Base-by-base conservation (phyloP, 305 asterid genomes). In the Fraxinus sp. region DNA sequence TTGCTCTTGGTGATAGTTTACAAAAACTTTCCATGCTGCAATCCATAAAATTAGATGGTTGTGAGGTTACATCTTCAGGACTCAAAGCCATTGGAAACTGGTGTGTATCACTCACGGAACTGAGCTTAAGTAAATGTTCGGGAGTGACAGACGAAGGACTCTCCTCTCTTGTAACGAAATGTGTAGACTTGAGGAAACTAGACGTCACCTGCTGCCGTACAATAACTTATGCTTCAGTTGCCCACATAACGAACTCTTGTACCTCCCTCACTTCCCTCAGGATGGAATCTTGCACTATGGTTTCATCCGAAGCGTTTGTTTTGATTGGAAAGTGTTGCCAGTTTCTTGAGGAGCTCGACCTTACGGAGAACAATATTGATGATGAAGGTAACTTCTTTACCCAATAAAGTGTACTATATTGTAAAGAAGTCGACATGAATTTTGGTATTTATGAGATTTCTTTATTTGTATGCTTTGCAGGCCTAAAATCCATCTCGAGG, bases 141-240 rank as follows among this genome's bases (percentile, higher is more conserved):
- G 98, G 98, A 36, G 99, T 96, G 79, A 93, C 95, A 3, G 99
- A 96, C 46, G 98, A 93, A 82, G 99, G 95, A 28, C 97, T 96
- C 79, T 91, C 95, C 59, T 90, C 90, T 49, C 81, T 96, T 39
- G 95, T 91, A 72, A 87, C 90, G 1, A 93, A 91, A 81, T 95
- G 95, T 49, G 86, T 82, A 82, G 93, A 94, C 85, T 85, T 96
- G 85, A 89, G 80, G 79, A 93, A 87, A 79, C 92, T 96, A 30
- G 98, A 96, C 85, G 89, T 96, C 90, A 96, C 99, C 75, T 96
- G 99, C 86, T 96, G 99, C 89, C 94, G 94, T 83, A 88, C 89
- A 82, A 93, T 93, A 35, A 94, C 98, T 52, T 89, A 83, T 74
- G 87, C 89, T 33, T 92, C 99, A 0, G 87, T 96, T 44, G 94